Evolutionary conservation across 2,329 filamentous ascomycete species (phyloP).

Genomic region (Phaeosphaeriaceae sp.): DNA sequence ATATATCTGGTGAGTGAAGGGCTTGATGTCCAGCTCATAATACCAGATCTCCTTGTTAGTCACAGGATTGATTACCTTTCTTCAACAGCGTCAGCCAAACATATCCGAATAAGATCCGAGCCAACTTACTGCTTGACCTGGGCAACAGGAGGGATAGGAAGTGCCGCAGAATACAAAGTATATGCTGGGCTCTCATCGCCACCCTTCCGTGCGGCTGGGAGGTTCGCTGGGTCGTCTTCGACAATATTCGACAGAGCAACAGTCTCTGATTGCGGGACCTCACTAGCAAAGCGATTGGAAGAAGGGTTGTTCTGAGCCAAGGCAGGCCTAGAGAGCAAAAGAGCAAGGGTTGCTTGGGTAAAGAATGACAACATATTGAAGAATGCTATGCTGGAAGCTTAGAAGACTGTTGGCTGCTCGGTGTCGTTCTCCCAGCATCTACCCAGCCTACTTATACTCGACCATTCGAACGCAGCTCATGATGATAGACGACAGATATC

Average conservation of each 20-base stretch:
- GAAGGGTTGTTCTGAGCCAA: conserved; percentile 2
- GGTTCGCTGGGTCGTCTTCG: conserved; percentile 5
- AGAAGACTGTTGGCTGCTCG: neutral
- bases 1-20: conserved; percentile 53
- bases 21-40: conserved; percentile 54
- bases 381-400: neutral
- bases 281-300: conserved; percentile 7
- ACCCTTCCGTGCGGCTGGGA: neutral
- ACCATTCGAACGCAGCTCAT: neutral
- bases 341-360: conserved; percentile 3
- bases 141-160: conserved; percentile 56
- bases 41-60: conserved; percentile 51
- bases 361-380: conserved; percentile 7
- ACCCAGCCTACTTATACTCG: neutral
- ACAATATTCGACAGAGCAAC: conserved; percentile 5
- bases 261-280: conserved; percentile 8
- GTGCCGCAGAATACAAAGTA: conserved; percentile 24
- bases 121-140: conserved; percentile 48
- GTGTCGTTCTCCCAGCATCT: neutral
- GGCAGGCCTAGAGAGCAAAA: neutral
- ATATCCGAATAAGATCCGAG: neutral
- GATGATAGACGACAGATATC: neutral
- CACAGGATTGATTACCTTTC: conserved; percentile 27
- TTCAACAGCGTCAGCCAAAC: neutral
- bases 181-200: conserved; percentile 36